phyloP scores from a whole-genome alignment of 148 eudicot species.

The Talinum fruticosum region DNA sequence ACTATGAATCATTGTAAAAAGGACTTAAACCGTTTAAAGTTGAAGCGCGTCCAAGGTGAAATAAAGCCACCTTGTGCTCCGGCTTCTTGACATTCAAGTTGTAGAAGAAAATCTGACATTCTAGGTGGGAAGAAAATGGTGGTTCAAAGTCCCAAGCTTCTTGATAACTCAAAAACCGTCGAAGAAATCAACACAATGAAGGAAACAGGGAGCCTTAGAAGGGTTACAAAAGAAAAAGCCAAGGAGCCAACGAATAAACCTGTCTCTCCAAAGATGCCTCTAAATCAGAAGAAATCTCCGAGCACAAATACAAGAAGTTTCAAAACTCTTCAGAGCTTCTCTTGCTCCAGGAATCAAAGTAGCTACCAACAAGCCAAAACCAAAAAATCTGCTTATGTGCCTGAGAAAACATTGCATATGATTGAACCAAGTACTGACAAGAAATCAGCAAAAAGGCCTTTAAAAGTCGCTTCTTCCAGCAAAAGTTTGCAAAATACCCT shows the following conservation, averaged over 20 bases:
- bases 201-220: constrained; percentile 15
- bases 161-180: constrained; percentile 23
- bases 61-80: constrained; percentile 18
- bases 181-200: constrained; percentile 23
- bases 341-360: constrained; percentile 25
- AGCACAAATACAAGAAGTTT: constrained; percentile 28
- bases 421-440: constrained; percentile 27
- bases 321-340: constrained; percentile 28
- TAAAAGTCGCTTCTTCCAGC: neutral
- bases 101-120: constrained; percentile 21
- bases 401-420: constrained; percentile 36
- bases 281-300: constrained; percentile 29
- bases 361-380: constrained; percentile 22
- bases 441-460: neutral
- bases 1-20: constrained; percentile 12
- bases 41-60: constrained; percentile 21
- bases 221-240: constrained; percentile 28
- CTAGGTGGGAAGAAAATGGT: constrained; percentile 15
- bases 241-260: constrained; percentile 23
- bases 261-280: constrained; percentile 27
- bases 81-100: constrained; percentile 12
- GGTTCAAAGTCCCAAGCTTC: constrained; percentile 11
- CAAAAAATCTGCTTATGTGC: constrained; percentile 24
- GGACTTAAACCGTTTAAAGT: constrained; percentile 16
- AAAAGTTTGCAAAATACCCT: constrained; percentile 14